Base-by-base conservation (phyloP, 345 rosid genomes). In the Eucalyptus marginata region DNA sequence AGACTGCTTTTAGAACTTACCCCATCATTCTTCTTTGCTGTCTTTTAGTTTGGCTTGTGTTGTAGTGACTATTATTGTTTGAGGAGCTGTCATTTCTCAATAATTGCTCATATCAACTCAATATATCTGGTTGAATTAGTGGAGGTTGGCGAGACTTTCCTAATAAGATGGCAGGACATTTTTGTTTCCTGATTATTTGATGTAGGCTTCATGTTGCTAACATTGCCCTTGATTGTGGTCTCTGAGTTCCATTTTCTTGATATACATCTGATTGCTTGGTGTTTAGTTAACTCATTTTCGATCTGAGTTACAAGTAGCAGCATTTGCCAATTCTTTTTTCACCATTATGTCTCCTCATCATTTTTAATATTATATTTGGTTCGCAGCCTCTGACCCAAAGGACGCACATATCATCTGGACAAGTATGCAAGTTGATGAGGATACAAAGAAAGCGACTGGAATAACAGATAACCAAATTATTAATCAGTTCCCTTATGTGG, bases 361-460 rank as follows among this genome's bases (percentile, higher is more conserved):
- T 59, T 44, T 86, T 40, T 88, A 36, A 36, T 40, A 16, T 31
- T 80, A 88, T 11, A 31, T 88, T 88, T 90, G 89, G 52, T 87
- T 89, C 66, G 79, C 95, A 97, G 99, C 98, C 88, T 92, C 92
- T 71, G 98, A 97, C 86, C 93, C 94, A 31, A 96, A 94, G 93
- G 97, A 92, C 66, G 99, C 99, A 87, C 95, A 96, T 94, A 95
- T 97, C 90, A 94, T 97, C 93, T 97, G 99, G 99, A 95, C 99
- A 24, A 91, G 98, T 88, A 86, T 93, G 92, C 99, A 97, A 93
- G 96, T 97, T 29, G 98, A 97, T 91, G 96, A 96, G 80, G 98
- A 96, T 87, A 89, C 90, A 89, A 97, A 93, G 92, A 97, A 93
- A 71, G 95, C 89, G 71, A 93, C 93, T 85, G 99, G 99, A 86